Base-by-base conservation (phyloP, 2,329 filamentous ascomycete species). In the Sporothrix brunneoviolacea region DNA sequence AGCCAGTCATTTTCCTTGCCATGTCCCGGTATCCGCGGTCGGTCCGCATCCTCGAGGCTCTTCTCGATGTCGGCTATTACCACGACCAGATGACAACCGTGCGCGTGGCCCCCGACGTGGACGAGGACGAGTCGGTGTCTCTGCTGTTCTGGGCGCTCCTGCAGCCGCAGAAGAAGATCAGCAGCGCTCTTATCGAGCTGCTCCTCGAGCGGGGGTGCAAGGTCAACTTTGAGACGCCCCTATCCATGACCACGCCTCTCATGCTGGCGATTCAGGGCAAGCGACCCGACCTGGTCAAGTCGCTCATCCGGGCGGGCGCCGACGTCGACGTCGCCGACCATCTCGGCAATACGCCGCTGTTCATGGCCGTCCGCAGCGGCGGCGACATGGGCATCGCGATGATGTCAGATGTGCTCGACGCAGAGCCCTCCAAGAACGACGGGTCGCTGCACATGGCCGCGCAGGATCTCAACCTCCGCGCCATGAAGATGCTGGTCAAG, bases 371-470 rank as follows among this genome's bases (percentile, higher is more conserved):
- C 2, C 68, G 65, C 35, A 68, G 79, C 2, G 74, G 75, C 0
- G 77, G 78, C 13, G 73, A 80, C 0, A 55, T 77, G 12, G 72
- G 75, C 1, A 74, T 74, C 16, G 67, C 70, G 9, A 76, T 81
- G 64, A 74, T 80, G 74, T 67, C 69, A 2, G 72, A 70, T 46
- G 63, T 85, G 1, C 68, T 83, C 5, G 72, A 72, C 0, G 74
- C 77, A 0, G 76, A 78, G 18, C 76, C 79, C 1, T 72, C 76
- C 2, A 72, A 69, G 37, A 80, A 86, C 51, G 83, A 87, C 53
- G 82, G 82, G 0, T 84, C 80, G 2, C 68, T 87, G 3, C 83
- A 86, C 58, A 82, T 84, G 53, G 79, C 82, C 4, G 76, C 82
- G 0, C 70, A 78, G 12, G 73, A 77, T 41, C 68, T 86, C 18